Percentiles rank a stretch among this genome's conserved stretches.
These are phyloP conservation scores for Canariomyces notabilis DNA, from an alignment of 2,329 filamentous ascomycete genomes.

Conservation along the genomic window DNA sequence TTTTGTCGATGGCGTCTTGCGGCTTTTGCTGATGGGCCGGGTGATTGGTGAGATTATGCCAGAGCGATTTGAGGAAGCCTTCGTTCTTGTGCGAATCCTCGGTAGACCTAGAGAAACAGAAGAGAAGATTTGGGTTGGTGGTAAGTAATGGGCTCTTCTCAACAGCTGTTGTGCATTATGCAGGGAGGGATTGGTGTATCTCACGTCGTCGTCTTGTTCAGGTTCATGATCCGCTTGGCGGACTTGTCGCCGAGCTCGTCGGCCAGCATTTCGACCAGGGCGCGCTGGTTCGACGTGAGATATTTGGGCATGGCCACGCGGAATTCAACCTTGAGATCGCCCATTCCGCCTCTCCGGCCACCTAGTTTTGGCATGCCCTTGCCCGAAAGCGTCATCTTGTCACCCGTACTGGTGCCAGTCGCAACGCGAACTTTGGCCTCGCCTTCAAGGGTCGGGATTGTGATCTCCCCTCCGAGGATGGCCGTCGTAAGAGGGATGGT, in stretches of 20 bases:
- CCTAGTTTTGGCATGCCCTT: conserved; percentile 91
- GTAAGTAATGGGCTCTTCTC: conserved; percentile 1
- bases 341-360: conserved; percentile 60
- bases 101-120: conserved; percentile 5
- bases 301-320: conserved; percentile 95
- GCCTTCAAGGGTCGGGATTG: conserved; percentile 83
- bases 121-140: not conserved
- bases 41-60: conserved; percentile 87
- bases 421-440: conserved; percentile 85
- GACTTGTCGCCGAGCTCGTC: conserved; percentile 93
- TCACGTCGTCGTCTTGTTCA: conserved; percentile 46
- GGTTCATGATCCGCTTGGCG: conserved; percentile 88
- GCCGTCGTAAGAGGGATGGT: conserved; percentile 89
- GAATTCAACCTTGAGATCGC: conserved; percentile 91
- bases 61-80: conserved; percentile 87
- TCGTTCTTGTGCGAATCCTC: conserved; percentile 65
- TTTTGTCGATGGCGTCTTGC: not conserved
- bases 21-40: conserved; percentile 45
- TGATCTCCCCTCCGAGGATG: conserved; percentile 82
- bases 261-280: conserved; percentile 89
- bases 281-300: conserved; percentile 83
- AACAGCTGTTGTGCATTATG: not conserved
- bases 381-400: conserved; percentile 80
- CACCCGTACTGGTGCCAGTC: conserved; percentile 87
- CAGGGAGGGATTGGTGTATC: conserved; percentile 34